phyloP scores from a whole-genome alignment of 2,329 filamentous ascomycete genomes.

The Fusarium sp. region DNA sequence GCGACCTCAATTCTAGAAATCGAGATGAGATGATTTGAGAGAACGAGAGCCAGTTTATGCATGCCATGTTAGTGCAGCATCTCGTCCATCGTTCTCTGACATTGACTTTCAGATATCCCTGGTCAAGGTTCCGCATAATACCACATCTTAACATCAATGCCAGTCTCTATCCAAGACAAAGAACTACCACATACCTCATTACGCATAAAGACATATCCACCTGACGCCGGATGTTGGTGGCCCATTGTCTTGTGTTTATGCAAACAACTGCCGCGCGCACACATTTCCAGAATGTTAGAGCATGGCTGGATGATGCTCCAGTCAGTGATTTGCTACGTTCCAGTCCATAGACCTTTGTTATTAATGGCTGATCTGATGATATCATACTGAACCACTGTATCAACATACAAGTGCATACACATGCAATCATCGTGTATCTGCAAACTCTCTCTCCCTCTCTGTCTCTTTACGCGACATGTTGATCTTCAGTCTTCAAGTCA shows the following conservation, averaged over 20 bases:
- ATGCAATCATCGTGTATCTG: background rate
- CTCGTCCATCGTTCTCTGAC: slow-evolving; percentile 7
- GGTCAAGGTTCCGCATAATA: slow-evolving; percentile 8
- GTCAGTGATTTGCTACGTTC: background rate
- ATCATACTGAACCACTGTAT: background rate
- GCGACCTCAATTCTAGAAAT: slow-evolving; percentile 8
- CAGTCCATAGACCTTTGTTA: background rate
- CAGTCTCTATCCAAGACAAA: slow-evolving; percentile 21
- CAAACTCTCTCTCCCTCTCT: background rate
- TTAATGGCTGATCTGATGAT: background rate
- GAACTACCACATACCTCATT: slow-evolving; percentile 11
- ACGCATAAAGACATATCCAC: slow-evolving; percentile 32
- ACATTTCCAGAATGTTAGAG: background rate
- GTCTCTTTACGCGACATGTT: background rate
- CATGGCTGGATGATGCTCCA: background rate
- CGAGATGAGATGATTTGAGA: background rate
- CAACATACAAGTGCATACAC: background rate
- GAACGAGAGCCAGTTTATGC: background rate
- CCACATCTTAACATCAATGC: slow-evolving; percentile 2
- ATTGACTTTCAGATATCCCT: background rate
- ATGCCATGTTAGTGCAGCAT: slow-evolving; percentile 2
- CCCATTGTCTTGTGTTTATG: slow-evolving; percentile 18
- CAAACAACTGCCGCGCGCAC: slow-evolving; percentile 7
- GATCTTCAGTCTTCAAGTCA: background rate
- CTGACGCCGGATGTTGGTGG: slow-evolving; percentile 24